phyloP scores from a whole-genome alignment of 805 yeast genomes.

The Cyberlindnera petersonii region DNA sequence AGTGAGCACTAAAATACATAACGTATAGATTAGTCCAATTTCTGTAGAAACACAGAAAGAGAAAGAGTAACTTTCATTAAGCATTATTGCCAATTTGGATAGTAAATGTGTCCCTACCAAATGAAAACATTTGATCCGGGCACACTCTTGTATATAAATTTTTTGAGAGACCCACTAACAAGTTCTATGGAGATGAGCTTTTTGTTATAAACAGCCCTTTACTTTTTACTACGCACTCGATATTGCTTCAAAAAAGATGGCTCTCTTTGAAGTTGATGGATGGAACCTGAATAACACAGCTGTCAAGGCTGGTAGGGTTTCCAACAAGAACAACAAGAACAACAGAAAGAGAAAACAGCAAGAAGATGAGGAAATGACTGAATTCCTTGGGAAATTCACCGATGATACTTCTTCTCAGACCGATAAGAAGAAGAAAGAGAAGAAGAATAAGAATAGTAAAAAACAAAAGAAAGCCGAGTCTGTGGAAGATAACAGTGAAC shows the following conservation, averaged over 20 bases:
- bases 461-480: background rate
- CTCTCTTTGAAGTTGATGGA: constrained; percentile 75
- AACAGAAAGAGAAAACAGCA: constrained; percentile 25
- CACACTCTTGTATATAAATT: too few species aligned
- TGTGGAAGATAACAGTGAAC: constrained; percentile 2
- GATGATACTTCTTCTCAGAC: constrained; percentile 1
- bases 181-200: too few species aligned
- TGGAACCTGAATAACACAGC: constrained; percentile 63
- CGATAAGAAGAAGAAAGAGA: constrained; percentile 10
- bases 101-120: too few species aligned
- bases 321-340: constrained; percentile 25
- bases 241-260: constrained; percentile 47
- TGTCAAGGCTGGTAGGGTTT: constrained; percentile 43
- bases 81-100: too few species aligned
- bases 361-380: constrained; percentile 6
- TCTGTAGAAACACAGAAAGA: too few species aligned
- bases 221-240: too few species aligned
- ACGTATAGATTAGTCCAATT: too few species aligned
- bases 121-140: too few species aligned
- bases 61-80: too few species aligned
- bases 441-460: constrained; percentile 2
- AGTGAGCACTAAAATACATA: constrained; percentile 64
- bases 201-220: too few species aligned
- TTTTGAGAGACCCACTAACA: too few species aligned
- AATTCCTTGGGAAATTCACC: constrained; percentile 2